Percentiles rank a stretch among this genome's conserved stretches.
Conservation (phyloP, 1,284 basidiomycete genomes). For the Fomitiporia mediterranea region DNA sequence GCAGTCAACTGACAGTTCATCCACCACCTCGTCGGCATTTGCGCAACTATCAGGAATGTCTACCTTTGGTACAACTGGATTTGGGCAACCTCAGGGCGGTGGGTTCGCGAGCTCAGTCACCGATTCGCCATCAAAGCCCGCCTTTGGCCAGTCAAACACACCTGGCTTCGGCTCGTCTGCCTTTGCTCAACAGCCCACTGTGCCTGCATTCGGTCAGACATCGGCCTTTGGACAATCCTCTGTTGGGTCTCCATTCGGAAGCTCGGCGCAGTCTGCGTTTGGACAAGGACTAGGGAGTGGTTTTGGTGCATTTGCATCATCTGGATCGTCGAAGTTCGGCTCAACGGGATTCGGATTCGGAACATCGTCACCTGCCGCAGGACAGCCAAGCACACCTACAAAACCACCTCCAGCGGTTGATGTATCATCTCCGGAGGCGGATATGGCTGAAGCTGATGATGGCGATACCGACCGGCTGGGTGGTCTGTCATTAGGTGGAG, state of each 20-base stretch:
- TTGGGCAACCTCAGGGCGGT: conserved; percentile 21
- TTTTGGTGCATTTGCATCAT: conserved; percentile 24
- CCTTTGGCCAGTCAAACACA: conserved; percentile 5
- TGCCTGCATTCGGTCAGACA: conserved; percentile 23
- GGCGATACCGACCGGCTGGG: not conserved
- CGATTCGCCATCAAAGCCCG: not conserved
- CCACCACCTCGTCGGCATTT: not conserved
- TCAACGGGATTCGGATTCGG: conserved; percentile 29
- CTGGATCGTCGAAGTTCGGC: conserved; percentile 33
- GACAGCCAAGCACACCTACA: not conserved
- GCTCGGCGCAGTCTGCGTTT: conserved; percentile 18
- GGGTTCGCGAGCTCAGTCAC: not conserved
- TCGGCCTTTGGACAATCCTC: conserved; percentile 16
- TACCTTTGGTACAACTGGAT: conserved; percentile 14
- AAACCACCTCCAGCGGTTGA: conserved; percentile 12
- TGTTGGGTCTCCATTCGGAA: not conserved
- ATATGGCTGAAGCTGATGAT: conserved; percentile 16
- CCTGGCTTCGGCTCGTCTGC: conserved; percentile 8
- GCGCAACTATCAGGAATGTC: not conserved
- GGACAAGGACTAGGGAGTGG: conserved; percentile 20
- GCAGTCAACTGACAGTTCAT: conserved; percentile 19
- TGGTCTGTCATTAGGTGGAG: conserved; percentile 15
- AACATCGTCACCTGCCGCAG: not conserved
- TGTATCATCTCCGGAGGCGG: conserved; percentile 24
- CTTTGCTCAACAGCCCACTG: conserved; percentile 9